These are phyloP conservation scores for Clavispora carvajalis DNA, from an alignment of 805 yeast genomes.

Conservation along the genomic window DNA sequence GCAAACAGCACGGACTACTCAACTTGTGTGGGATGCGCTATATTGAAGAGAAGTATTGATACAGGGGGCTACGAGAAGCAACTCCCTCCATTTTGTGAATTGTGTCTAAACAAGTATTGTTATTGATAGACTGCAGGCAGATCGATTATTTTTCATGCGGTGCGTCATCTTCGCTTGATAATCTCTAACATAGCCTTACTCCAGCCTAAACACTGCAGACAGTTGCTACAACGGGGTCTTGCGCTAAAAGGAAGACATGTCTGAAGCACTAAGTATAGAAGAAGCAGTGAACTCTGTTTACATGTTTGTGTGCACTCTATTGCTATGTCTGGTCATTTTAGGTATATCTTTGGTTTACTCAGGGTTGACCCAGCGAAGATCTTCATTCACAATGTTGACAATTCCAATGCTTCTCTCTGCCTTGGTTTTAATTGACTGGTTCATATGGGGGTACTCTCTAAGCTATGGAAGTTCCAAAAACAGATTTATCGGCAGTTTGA, in stretches of 20 bases:
- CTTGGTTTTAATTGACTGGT: constrained; percentile 36
- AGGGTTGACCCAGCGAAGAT: constrained; percentile 39
- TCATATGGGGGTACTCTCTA: constrained; percentile 40
- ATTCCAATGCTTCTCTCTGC: constrained; percentile 29
- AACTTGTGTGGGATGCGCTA: constrained; percentile 53
- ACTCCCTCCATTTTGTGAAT: constrained; percentile 2
- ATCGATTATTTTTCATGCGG: background rate
- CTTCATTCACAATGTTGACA: constrained; percentile 36
- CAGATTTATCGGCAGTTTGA: constrained; percentile 29
- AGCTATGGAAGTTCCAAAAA: constrained; percentile 33
- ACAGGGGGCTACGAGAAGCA: background rate
- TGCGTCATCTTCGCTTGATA: background rate
- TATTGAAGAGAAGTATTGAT: constrained; percentile 37
- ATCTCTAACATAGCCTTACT: too few species aligned
- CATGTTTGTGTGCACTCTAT: constrained; percentile 30
- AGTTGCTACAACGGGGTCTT: too few species aligned
- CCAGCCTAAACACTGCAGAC: too few species aligned
- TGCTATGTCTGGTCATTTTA: constrained; percentile 27
- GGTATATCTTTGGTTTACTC: constrained; percentile 39
- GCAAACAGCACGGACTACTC: constrained; percentile 37
- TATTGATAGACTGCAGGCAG: constrained; percentile 4
- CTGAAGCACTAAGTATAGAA: background rate
- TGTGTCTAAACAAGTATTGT: constrained; percentile 10
- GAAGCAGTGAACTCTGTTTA: constrained; percentile 24
- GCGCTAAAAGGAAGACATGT: background rate